A percentile compares a stretch with the other conserved stretches of the same genome.
These are phyloP conservation scores for Fusarium sp. DNA, from an alignment of 2,329 filamentous ascomycete genomes.

Conservation along the genomic window DNA sequence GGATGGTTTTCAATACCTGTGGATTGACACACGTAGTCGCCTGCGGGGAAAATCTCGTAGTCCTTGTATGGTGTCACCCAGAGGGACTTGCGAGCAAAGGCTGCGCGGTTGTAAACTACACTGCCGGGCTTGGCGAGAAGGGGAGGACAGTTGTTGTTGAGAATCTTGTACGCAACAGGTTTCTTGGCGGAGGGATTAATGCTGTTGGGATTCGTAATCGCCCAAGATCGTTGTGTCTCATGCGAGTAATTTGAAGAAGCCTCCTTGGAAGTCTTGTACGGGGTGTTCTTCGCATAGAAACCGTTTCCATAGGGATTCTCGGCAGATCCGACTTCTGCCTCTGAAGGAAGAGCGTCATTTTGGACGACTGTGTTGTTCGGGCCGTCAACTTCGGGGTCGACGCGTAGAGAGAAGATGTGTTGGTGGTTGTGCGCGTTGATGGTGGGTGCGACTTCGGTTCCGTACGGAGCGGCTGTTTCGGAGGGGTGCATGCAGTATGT, in stretches of 20 bases:
- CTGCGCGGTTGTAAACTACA: constrained; percentile 88
- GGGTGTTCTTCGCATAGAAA: constrained; percentile 86
- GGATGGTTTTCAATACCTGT: constrained; percentile 70
- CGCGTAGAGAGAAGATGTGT: constrained; percentile 74
- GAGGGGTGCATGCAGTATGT: constrained; percentile 55
- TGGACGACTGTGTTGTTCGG: constrained; percentile 74
- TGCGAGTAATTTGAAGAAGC: constrained; percentile 84
- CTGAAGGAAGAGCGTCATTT: constrained; percentile 77
- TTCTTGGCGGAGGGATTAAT: constrained; percentile 87
- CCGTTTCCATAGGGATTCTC: constrained; percentile 93
- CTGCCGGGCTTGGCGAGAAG: constrained; percentile 86
- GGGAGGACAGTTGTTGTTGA: constrained; percentile 82
- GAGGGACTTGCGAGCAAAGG: constrained; percentile 72
- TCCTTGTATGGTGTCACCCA: constrained; percentile 70
- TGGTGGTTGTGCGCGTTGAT: constrained; percentile 76
- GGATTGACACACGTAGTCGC: constrained; percentile 88
- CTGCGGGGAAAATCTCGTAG: constrained; percentile 84
- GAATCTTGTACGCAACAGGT: constrained; percentile 87
- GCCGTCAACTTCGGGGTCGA: constrained; percentile 74
- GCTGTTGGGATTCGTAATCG: constrained; percentile 86
- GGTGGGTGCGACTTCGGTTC: constrained; percentile 72
- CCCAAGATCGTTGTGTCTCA: constrained; percentile 84
- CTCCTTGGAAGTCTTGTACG: constrained; percentile 75
- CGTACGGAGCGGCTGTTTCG: constrained; percentile 62
- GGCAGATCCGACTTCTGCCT: constrained; percentile 79